Evolutionary conservation across 768 basidiomycete species (phyloP).

Genomic region (Amanita brunnescens): DNA sequence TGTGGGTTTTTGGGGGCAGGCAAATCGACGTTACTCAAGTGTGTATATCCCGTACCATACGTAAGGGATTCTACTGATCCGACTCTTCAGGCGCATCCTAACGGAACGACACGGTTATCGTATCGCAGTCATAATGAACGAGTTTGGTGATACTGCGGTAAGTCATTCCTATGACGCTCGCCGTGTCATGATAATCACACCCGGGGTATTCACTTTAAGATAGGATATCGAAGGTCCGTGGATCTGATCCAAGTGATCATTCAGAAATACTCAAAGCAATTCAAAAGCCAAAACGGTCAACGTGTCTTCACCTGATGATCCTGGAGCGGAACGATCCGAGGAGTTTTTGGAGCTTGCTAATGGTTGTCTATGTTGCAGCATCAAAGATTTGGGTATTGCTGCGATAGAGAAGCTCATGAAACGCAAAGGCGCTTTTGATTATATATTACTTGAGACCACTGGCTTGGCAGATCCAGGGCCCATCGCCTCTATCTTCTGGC

Average conservation of each 20-base stretch:
- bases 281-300: constrained; percentile 75
- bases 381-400: constrained; percentile 88
- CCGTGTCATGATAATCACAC: not conserved
- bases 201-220: constrained; percentile 12
- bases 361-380: constrained; percentile 97
- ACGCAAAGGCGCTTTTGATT: constrained; percentile 83
- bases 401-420: constrained; percentile 91
- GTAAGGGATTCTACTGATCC: not conserved
- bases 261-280: constrained; percentile 3
- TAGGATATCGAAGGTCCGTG: constrained; percentile 86
- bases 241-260: not conserved
- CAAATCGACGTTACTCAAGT: constrained; percentile 88
- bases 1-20: constrained; percentile 94
- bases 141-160: constrained; percentile 93
- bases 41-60: constrained; percentile 15
- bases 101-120: constrained; percentile 91
- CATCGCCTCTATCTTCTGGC: constrained; percentile 83
- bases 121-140: constrained; percentile 98
- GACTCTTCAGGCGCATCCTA: constrained; percentile 59
- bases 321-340: constrained; percentile 57
- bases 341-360: constrained; percentile 91
- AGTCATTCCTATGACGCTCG: constrained; percentile 19
- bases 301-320: constrained; percentile 59
- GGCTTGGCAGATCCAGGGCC: constrained; percentile 95
- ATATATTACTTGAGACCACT: constrained; percentile 93